Base-by-base conservation (phyloP, 257 asterid species). In the Henckelia pumila region DNA sequence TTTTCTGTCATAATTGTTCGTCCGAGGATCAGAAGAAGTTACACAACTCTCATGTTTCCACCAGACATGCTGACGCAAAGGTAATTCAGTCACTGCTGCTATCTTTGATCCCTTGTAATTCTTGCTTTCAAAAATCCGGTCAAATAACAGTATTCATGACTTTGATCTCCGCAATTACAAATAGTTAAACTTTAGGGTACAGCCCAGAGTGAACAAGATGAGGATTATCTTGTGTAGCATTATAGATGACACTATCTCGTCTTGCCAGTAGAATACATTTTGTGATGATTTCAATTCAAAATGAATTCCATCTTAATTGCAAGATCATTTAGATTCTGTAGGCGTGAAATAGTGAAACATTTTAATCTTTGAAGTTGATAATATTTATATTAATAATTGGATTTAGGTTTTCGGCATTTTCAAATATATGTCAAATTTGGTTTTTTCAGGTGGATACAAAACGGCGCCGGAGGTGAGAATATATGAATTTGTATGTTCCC, bases 381-480 rank as follows among this genome's bases (percentile, higher is more conserved):
- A 40, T 47, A 17, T 6, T 3, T 13, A 14, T 47, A 47, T 47
- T 47, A 14, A 19, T 40, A 8, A 14, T 52, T 35, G 32, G 1
- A 25, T 37, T 37, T 33, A 37, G 28, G 37, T 57, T 17, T 49
- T 69, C 9, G 55, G n/a, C 28, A 17, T 22, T 53, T 63, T 68
- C 30, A 64, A n/a, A 40, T 64, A 25, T 22, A 7, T 63, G 37
- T 32, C 26, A 10, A 10, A 28, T 21, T 6, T 63, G 64, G 66
- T 62, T 44, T 55, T 74, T 81, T 71, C 87, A 90, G 97, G 96
- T 88, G 75, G 89, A 83, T 49, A 77, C 89, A 64, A 91, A 91
- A 76, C 85, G 96, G 61, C 89, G 97, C 11, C 78, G 97, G 76
- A 83, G 89, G 83, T 84, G 81, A 49, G 68, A 64, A 61, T 32